These are phyloP conservation scores for Lactarius psammicola DNA, from an alignment of 768 basidiomycete species.

Conservation along the genomic window DNA sequence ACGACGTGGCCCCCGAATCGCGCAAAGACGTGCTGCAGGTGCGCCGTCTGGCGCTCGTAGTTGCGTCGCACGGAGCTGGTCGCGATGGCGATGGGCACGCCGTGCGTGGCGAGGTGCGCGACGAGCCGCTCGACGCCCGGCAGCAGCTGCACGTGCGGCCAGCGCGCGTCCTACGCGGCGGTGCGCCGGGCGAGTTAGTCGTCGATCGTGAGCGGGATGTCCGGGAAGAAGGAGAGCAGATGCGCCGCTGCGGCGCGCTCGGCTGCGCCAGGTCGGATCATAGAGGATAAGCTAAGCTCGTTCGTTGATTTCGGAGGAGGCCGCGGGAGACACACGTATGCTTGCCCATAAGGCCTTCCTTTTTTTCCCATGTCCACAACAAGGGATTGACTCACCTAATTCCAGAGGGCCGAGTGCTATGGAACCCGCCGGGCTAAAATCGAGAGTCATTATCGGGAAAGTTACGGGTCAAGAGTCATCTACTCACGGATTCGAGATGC, in stretches of 20 bases:
- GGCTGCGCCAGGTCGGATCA: slow-evolving; percentile 41
- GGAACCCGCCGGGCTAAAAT: not conserved
- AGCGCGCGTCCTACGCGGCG: slow-evolving; percentile 56
- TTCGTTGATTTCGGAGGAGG: not conserved
- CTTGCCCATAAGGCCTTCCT: slow-evolving; percentile 87
- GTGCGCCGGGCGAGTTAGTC: slow-evolving; percentile 59
- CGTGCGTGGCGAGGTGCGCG: slow-evolving; percentile 62
- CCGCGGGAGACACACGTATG: slow-evolving; percentile 42
- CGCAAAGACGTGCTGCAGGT: slow-evolving; percentile 57
- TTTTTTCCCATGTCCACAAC: slow-evolving; percentile 73
- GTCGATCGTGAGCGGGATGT: slow-evolving; percentile 61
- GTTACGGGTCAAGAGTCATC: not conserved
- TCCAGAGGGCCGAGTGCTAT: not conserved
- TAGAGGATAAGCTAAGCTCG: too few relatives aligned
- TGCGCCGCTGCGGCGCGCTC: slow-evolving; percentile 62
- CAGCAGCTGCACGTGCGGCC: slow-evolving; percentile 69
- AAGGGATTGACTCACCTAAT: not conserved
- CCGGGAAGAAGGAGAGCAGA: slow-evolving; percentile 75
- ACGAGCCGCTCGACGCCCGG: slow-evolving; percentile 72
- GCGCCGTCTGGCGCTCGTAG: slow-evolving; percentile 63
- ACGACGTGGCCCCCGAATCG: slow-evolving; percentile 64
- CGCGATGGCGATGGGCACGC: slow-evolving; percentile 77
- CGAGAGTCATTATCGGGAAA: not conserved
- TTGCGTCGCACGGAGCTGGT: slow-evolving; percentile 70
- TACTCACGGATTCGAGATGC: not conserved